Evolutionary conservation across 306 rosid species (phyloP).

Genomic region (Glycine tomentella): DNA sequence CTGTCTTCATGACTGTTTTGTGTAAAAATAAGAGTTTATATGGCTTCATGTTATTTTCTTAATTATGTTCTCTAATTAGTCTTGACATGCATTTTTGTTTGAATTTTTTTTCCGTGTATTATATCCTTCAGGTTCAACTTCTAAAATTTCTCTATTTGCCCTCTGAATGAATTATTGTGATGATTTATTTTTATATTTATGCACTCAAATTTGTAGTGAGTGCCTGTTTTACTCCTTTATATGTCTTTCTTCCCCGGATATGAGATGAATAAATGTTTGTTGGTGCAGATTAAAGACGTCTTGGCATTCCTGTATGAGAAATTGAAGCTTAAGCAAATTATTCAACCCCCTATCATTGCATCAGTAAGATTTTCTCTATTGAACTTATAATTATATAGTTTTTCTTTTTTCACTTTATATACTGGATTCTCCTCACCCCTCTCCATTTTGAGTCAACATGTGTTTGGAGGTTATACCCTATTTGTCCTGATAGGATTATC

Average conservation of each 20-base stretch:
- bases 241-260: constrained; percentile 17
- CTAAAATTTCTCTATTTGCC: constrained; percentile 28
- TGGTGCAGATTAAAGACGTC: constrained; percentile 66
- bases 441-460: constrained; percentile 24
- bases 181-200: constrained; percentile 14
- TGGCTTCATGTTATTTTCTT: constrained; percentile 20
- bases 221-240: constrained; percentile 5
- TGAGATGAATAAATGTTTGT: constrained; percentile 37
- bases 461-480: constrained; percentile 21
- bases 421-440: constrained; percentile 3
- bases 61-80: not conserved
- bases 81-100: constrained; percentile 23
- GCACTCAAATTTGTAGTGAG: constrained; percentile 7
- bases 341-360: constrained; percentile 96
- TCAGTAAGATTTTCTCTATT: constrained; percentile 70
- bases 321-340: constrained; percentile 92
- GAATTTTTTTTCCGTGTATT: too few species aligned
- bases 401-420: not conserved
- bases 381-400: constrained; percentile 15
- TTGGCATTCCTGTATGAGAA: constrained; percentile 61
- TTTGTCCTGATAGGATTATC: constrained; percentile 8
- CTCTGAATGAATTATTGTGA: constrained; percentile 32
- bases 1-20: not conserved
- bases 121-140: constrained; percentile 2
- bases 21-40: constrained; percentile 7